Base-by-base conservation (phyloP, 768 basidiomycete species). In the Russula ochroleuca region DNA sequence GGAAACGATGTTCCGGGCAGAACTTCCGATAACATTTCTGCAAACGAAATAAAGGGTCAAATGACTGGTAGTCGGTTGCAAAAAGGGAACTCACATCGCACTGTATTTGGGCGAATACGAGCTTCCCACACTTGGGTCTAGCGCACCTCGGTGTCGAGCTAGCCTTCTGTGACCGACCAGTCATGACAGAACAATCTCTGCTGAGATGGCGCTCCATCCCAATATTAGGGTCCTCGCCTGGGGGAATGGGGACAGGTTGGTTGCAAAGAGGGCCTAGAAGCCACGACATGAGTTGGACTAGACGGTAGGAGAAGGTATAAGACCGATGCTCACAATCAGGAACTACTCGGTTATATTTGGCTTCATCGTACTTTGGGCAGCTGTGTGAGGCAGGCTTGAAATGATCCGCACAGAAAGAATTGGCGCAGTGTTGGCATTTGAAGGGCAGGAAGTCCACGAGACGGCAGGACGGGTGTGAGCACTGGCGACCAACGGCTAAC, bases 401-500 rank as follows among this genome's bases (percentile, higher is more conserved):
- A 71, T 94, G 92, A 14, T 91, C 87, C 47, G 84, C 83, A 69
- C 92, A 94, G 76, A 85, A 94, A 0, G 79, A 78, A 17, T 79
- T 73, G 15, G 79, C 71, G 73, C 92, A 94, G 69, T 92, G 89
- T 55, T 89, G 86, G 73, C 92, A 94, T 74, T 87, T 88, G 80
- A 93, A 88, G 0, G 92, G 91, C 13, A 94, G 78, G 68, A 92
- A 93, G 77, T 94, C 92, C 70, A 92, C 81, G 66, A 89, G 80
- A 33, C 79, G 74, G 75, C 92, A 94, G 1, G 82, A 74, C 0
- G 81, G 72, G 56, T 83, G 78, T 15, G 86, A 83, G 74, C 92
- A 94, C 69, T 90, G 86, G 62, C 83, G 80, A 8, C 90, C 89
- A 67, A 93, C 73, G 45, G 77, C 74, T 63, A 93, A 81, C 11